phyloP scores from a whole-genome alignment of 2,329 filamentous ascomycete species.

The Botrytis aclada region DNA sequence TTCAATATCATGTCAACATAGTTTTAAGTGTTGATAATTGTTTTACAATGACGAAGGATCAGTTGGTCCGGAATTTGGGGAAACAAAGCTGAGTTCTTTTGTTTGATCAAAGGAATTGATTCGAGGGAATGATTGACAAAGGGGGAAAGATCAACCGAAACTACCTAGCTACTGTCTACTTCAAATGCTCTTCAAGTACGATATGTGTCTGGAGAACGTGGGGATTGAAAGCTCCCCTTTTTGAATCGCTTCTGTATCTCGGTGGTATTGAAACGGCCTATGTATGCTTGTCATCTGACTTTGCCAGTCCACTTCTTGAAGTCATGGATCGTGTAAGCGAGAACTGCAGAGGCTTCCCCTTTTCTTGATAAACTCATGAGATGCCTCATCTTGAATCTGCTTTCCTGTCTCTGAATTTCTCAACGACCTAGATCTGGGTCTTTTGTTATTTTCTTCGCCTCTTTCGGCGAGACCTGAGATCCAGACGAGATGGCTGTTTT shows the following conservation, averaged over 20 bases:
- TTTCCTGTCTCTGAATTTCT: background rate
- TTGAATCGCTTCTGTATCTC: background rate
- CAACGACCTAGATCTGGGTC: background rate
- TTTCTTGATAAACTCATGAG: background rate
- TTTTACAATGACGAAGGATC: background rate
- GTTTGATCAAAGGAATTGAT: background rate
- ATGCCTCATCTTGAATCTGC: background rate
- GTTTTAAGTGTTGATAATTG: background rate
- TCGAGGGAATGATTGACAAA: no score
- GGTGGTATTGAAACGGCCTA: background rate
- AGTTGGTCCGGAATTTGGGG: background rate
- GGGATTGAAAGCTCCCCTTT: background rate
- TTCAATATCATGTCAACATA: background rate
- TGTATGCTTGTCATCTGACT: background rate
- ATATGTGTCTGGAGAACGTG: background rate
- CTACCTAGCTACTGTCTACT: background rate
- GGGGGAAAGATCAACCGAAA: background rate
- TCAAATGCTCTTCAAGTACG: background rate
- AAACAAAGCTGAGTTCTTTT: accelerated
- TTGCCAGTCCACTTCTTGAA: background rate
- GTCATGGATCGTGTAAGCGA: background rate
- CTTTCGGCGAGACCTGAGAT: background rate
- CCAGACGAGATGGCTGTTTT: background rate
- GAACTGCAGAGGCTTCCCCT: background rate
- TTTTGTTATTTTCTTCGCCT: background rate